Conservation (phyloP, 257 asterid species). For the Nicotiana obtusifolia region DNA sequence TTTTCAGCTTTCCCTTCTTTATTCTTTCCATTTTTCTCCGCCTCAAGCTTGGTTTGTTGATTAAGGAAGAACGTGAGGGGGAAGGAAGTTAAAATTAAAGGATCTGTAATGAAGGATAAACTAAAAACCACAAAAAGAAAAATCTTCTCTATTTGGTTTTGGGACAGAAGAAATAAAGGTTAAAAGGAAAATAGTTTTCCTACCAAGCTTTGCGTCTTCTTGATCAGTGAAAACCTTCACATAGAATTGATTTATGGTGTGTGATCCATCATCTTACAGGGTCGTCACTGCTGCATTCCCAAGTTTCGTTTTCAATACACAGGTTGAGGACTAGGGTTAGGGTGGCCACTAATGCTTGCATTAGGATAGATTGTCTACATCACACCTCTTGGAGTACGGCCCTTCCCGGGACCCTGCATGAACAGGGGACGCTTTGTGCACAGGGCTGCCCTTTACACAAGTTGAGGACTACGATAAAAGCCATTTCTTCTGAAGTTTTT, state of each 20-base stretch:
- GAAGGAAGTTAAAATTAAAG: too few relatives aligned
- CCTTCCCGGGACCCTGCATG: too few relatives aligned
- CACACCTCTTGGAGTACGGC: too few relatives aligned
- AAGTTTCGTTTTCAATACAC: constrained; percentile 4
- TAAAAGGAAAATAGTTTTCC: background rate
- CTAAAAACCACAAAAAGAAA: too few relatives aligned
- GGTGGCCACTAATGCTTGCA: too few relatives aligned
- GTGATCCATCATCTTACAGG: background rate
- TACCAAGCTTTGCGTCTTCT: too few relatives aligned
- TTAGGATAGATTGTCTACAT: too few relatives aligned
- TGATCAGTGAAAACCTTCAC: background rate
- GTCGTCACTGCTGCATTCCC: constrained; percentile 4
- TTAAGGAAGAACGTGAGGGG: too few relatives aligned
- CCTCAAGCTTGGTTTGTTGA: background rate
- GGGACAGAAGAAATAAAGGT: too few relatives aligned
- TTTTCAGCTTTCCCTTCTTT: background rate
- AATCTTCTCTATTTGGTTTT: background rate
- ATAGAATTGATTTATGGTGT: background rate
- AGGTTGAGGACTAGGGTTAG: background rate
- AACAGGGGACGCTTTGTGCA: too few relatives aligned
- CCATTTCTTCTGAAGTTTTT: too few relatives aligned
- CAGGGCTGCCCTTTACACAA: background rate
- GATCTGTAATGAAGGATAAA: too few relatives aligned
- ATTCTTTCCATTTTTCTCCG: background rate
- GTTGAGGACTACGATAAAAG: background rate